A percentile compares a stretch with the other conserved stretches of the same genome.
Conservation (phyloP, 306 rosid genomes). For the Fragaria vesca region DNA sequence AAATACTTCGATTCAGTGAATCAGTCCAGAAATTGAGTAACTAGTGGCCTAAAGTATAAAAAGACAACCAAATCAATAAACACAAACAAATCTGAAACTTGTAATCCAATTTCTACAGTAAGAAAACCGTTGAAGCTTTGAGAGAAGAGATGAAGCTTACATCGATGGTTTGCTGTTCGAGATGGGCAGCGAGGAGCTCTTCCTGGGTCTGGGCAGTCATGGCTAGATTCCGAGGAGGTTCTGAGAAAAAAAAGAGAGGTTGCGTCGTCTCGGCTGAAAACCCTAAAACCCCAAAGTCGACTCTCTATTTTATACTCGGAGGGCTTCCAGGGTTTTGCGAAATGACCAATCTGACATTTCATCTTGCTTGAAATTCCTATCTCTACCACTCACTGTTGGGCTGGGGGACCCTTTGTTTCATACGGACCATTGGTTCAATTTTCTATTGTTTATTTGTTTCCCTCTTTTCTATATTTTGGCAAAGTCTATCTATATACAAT, state of each 20-base stretch:
- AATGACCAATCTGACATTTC: slow-evolving; percentile 4
- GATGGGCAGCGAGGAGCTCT: slow-evolving; percentile 58
- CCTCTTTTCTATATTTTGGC: too few relatives aligned
- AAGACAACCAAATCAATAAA: neutral
- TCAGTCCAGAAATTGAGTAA: neutral
- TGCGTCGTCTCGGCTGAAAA: slow-evolving; percentile 23
- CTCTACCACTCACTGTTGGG: too few relatives aligned
- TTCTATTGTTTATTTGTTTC: too few relatives aligned
- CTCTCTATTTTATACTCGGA: neutral
- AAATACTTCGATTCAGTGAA: too few relatives aligned
- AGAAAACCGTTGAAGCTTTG: neutral
- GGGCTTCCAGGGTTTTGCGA: neutral
- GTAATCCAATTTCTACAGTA: neutral
- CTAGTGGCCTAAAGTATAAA: too few relatives aligned
- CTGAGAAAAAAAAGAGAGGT: neutral
- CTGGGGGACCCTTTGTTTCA: too few relatives aligned
- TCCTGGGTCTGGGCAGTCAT: slow-evolving; percentile 66
- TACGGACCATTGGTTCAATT: too few relatives aligned
- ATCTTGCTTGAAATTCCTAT: neutral
- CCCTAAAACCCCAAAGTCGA: slow-evolving; percentile 32
- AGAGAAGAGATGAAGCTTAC: slow-evolving; percentile 25
- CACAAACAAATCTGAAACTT: neutral
- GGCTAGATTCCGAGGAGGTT: neutral
- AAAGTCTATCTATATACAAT: too few relatives aligned
- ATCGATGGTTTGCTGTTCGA: slow-evolving; percentile 48